Evolutionary conservation across 1,284 basidiomycete genomes (phyloP), one percentile per base, ranked within the genome.

Genomic region (Boletus smithii): DNA sequence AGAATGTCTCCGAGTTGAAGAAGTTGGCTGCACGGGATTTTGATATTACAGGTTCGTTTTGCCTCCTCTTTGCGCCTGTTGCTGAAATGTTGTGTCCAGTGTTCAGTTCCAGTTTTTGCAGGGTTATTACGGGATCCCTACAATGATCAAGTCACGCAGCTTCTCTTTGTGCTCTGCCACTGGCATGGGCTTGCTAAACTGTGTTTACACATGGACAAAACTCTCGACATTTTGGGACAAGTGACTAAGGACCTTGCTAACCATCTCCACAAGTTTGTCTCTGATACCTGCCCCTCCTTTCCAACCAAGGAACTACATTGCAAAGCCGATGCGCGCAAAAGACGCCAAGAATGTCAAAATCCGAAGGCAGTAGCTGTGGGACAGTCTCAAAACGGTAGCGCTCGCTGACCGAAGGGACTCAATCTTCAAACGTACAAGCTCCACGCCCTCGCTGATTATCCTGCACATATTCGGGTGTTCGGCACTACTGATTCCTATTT

Each of bases 1-100:
- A 29, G 3, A 65, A 69, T 45, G 45, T 53, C 0, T 67, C 61
- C 6, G 64, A 62, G 38, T 59, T 66, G 60, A 64, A 61, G 41
- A 61, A 55, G 31, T 31, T 66, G 8, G 66, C 63, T 14, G 65
- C 61, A 4, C 40, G 58, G 2, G 62, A 67, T 27, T 67, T 57
- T 41, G 63, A 69, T n/a, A n/a, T n/a, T n/a, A n/a, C n/a, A n/a
- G n/a, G n/a, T n/a, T n/a, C n/a, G n/a, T n/a, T n/a, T n/a, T n/a
- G n/a, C n/a, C n/a, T n/a, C n/a, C n/a, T n/a, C n/a, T n/a, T n/a
- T n/a, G n/a, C n/a, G n/a, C n/a, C n/a, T n/a, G n/a, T n/a, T n/a
- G n/a, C n/a, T n/a, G n/a, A n/a, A n/a, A n/a, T n/a, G n/a, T n/a
- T n/a, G n/a, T n/a, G n/a, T n/a, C 2, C 8, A 14, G 54, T 56